A percentile compares a stretch with the other conserved stretches of the same genome.
Conservation (phyloP, 208 protist species). For the Wallacemonas sp. region DNA sequence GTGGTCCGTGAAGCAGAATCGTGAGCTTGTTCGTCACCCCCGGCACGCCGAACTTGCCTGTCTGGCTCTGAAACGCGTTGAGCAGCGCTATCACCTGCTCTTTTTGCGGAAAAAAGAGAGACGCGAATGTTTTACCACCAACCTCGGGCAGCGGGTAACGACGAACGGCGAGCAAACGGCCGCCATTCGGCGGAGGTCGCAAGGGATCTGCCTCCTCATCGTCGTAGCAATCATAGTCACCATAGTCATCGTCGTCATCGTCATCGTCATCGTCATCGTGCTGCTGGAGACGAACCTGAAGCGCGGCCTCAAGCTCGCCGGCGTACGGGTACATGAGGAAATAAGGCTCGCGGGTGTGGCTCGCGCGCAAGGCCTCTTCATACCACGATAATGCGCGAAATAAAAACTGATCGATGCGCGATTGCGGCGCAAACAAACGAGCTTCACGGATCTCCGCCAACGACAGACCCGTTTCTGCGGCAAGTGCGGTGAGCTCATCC, state of each 20-base stretch:
- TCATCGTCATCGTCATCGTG: not conserved
- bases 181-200: not conserved
- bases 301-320: constrained; percentile 4
- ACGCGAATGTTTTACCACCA: constrained; percentile 56
- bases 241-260: constrained; percentile 17
- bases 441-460: constrained; percentile 1
- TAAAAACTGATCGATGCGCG: constrained; percentile 10
- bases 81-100: constrained; percentile 58
- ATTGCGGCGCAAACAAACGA: not conserved
- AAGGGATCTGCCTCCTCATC: not conserved
- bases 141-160: constrained; percentile 13
- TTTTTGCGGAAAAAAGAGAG: constrained; percentile 88
- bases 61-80: constrained; percentile 59
- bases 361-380: not conserved
- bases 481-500: not conserved
- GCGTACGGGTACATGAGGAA: constrained; percentile 18
- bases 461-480: not conserved
- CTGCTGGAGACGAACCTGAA: constrained; percentile 8
- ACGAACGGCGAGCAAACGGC: constrained; percentile 15
- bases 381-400: constrained; percentile 10
- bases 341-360: not conserved
- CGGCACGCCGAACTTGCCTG: constrained; percentile 66
- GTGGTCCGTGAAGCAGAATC: constrained; percentile 88
- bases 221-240: constrained; percentile 6
- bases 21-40: constrained; percentile 68